These are phyloP conservation scores for Fusarium kyushuense DNA, from an alignment of 2,329 filamentous ascomycete genomes.

Conservation along the genomic window DNA sequence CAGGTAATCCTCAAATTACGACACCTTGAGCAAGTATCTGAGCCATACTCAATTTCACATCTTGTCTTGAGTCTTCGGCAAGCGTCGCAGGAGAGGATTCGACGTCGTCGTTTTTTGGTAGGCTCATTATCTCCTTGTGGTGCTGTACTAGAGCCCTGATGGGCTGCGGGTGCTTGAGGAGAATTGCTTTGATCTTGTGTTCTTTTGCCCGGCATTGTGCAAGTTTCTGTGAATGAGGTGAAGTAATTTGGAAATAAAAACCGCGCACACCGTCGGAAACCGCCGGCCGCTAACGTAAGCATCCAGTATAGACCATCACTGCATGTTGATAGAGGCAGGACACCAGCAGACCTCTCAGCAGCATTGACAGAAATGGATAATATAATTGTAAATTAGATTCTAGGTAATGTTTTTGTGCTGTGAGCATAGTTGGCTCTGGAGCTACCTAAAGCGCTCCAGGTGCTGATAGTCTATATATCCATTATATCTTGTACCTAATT, in stretches of 20 bases:
- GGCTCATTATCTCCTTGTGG: slow-evolving; percentile 7
- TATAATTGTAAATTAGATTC: background rate
- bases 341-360: background rate
- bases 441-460: background rate
- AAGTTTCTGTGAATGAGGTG: background rate
- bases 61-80: slow-evolving; percentile 40
- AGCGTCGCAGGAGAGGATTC: slow-evolving; percentile 38
- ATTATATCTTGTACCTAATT: too few species aligned
- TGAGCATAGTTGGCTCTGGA: background rate
- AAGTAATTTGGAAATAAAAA: slow-evolving; percentile 3
- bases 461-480: background rate
- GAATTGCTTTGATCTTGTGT: background rate
- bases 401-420: background rate
- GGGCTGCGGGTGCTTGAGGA: background rate
- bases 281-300: slow-evolving; percentile 14
- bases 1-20: slow-evolving; percentile 32
- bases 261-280: slow-evolving; percentile 21
- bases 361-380: background rate
- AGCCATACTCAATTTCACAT: slow-evolving; percentile 32
- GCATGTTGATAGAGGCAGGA: background rate
- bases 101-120: slow-evolving; percentile 28
- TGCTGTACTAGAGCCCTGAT: background rate
- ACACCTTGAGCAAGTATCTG: slow-evolving; percentile 32
- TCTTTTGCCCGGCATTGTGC: slow-evolving; percentile 19
- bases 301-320: background rate